Evolutionary conservation across 352 stramenopile genomes (phyloP).

Genomic region (Globisporangium polare): DNA sequence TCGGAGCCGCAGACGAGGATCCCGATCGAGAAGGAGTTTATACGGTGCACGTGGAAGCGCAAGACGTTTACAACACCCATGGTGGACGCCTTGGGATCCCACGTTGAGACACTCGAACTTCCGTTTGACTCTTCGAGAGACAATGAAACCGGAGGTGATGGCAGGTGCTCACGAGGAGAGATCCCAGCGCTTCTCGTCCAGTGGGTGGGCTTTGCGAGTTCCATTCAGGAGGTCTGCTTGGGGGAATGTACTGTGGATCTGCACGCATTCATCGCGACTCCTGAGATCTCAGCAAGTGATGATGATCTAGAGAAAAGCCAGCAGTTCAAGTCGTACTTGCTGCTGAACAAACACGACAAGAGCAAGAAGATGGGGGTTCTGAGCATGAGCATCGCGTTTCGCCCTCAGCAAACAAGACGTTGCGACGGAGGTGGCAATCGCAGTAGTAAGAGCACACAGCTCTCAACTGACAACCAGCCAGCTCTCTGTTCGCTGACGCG

Average conservation of each 20-base stretch:
- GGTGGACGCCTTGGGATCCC: no score
- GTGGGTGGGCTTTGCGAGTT: slow-evolving; percentile 21
- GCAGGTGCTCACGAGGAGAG: neutral
- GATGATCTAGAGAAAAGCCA: neutral
- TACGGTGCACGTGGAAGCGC: slow-evolving; percentile 8
- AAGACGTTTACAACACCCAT: slow-evolving; percentile 2
- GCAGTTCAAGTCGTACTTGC: slow-evolving; percentile 18
- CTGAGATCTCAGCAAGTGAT: neutral
- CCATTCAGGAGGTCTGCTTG: slow-evolving; percentile 26
- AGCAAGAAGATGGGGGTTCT: slow-evolving; percentile 15
- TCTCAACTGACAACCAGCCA: neutral
- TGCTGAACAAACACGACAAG: slow-evolving; percentile 20
- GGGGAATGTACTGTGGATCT: slow-evolving; percentile 22
- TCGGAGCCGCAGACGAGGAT: neutral
- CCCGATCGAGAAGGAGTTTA: slow-evolving; percentile 3
- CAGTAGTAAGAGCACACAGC: no score
- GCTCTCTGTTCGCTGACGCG: neutral
- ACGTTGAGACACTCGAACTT: neutral
- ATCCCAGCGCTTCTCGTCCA: slow-evolving; percentile 18
- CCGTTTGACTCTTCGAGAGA: slow-evolving; percentile 7
- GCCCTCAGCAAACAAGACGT: neutral
- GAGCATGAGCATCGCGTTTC: slow-evolving; percentile 21
- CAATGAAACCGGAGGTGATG: neutral
- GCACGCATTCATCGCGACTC: neutral
- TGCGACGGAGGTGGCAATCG: neutral